These are phyloP conservation scores for Halocafeteria seosinensis DNA, from an alignment of 108 stramenopile species.

Conservation along the genomic window DNA sequence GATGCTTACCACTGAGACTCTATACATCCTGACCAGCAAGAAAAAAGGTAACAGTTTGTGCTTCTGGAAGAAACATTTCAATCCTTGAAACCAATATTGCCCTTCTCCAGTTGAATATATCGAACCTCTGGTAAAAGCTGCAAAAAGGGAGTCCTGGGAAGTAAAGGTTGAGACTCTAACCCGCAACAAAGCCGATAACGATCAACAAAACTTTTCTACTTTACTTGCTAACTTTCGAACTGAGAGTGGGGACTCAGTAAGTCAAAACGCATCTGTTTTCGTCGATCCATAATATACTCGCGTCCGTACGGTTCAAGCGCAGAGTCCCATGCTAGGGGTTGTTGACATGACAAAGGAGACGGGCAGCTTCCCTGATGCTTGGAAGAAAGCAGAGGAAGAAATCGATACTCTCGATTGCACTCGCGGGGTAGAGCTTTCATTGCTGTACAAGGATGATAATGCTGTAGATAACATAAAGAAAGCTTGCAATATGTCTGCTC, in stretches of 20 bases:
- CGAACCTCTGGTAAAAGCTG: background rate
- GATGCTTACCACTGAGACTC: constrained; percentile 9
- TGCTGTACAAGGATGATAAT: background rate
- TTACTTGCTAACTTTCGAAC: background rate
- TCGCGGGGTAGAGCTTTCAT: background rate
- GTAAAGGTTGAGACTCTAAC: background rate
- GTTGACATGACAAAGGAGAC: background rate
- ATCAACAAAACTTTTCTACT: background rate
- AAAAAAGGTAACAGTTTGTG: background rate
- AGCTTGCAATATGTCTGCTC: background rate
- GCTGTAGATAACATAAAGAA: background rate
- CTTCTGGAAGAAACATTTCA: background rate
- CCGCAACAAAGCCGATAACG: background rate
- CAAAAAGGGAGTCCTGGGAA: background rate
- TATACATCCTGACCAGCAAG: background rate
- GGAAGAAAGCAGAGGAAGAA: no score
- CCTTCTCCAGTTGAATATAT: constrained; percentile 1
- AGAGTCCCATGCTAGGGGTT: background rate
- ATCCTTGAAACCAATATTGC: constrained; percentile 2
- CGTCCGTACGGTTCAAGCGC: background rate
- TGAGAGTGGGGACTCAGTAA: background rate
- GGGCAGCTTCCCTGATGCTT: background rate
- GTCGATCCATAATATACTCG: background rate
- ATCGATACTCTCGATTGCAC: no score
- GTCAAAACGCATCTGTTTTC: background rate